phyloP scores from a whole-genome alignment of 176 grass and related monocot species.

The Thinopyrum elongatum region DNA sequence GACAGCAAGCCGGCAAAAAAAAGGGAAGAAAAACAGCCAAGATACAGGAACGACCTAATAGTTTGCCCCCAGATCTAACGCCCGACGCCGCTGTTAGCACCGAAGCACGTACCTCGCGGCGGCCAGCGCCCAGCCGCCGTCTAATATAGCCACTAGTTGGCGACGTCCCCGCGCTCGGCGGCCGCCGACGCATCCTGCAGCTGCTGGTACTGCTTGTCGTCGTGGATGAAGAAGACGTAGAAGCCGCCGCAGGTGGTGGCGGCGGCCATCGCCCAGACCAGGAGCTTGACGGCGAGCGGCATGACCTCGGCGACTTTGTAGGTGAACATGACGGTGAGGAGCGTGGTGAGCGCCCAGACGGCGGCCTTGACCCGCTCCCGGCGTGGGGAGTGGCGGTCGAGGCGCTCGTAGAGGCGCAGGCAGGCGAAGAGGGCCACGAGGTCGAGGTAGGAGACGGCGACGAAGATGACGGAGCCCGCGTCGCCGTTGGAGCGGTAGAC shows the following conservation, averaged over 20 bases:
- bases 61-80: constrained; percentile 19
- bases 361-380: not conserved
- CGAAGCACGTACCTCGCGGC: not conserved
- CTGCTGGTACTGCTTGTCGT: constrained; percentile 1
- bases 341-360: constrained; percentile 31
- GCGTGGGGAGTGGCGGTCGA: not conserved
- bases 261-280: constrained; percentile 46
- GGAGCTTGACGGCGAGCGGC: constrained; percentile 28
- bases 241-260: constrained; percentile 36
- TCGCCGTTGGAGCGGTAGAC: constrained; percentile 21
- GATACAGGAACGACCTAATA: not conserved
- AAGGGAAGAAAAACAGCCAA: not conserved
- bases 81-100: not conserved
- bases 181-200: not conserved
- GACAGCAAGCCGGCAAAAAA: not conserved
- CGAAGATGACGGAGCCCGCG: not conserved
- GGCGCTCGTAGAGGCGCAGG: not conserved
- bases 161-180: not conserved
- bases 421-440: constrained; percentile 14
- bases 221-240: constrained; percentile 48
- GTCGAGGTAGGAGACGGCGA: constrained; percentile 11
- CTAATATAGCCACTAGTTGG: not conserved
- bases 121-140: not conserved
- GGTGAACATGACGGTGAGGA: constrained; percentile 29
- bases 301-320: constrained; percentile 18